phyloP scores from a whole-genome alignment of 768 basidiomycete species.

The Lentinus brumalis region DNA sequence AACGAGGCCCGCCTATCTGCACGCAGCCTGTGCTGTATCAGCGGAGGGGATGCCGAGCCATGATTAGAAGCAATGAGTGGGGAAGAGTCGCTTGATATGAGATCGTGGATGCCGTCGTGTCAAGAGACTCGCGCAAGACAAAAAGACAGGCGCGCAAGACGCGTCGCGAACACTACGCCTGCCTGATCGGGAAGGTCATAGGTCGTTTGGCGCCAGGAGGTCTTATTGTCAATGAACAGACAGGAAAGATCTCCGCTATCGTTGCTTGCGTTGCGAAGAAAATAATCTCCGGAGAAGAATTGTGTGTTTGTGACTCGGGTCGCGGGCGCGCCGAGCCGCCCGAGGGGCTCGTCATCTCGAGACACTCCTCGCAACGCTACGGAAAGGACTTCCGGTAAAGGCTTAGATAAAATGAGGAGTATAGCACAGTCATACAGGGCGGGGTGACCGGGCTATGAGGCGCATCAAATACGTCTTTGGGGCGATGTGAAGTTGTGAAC shows the following conservation, averaged over 20 bases:
- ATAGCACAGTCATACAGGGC: no score
- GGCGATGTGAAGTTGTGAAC: no score
- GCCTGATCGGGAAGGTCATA: conserved; percentile 6
- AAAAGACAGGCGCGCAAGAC: conserved; percentile 12
- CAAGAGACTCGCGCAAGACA: conserved; percentile 15
- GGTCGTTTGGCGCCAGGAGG: neutral
- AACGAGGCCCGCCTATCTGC: neutral
- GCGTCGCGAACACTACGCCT: conserved; percentile 14
- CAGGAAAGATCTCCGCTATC: conserved; percentile 1
- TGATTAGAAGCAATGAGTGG: neutral
- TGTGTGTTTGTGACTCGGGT: no score
- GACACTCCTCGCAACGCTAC: no score
- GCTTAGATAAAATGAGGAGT: no score
- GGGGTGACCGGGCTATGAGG: no score
- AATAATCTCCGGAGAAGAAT: no score
- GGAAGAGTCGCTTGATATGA: neutral
- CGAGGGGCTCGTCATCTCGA: no score
- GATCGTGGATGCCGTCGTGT: conserved; percentile 5
- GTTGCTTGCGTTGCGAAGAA: neutral
- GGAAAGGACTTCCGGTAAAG: no score
- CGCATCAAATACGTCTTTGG: no score
- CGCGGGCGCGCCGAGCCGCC: no score
- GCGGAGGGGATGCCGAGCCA: neutral
- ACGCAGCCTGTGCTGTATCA: neutral
- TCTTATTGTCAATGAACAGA: conserved; percentile 13